Evolutionary conservation across 1,284 basidiomycete genomes (phyloP).

Genomic region (Ceratobasidium theobromae): DNA sequence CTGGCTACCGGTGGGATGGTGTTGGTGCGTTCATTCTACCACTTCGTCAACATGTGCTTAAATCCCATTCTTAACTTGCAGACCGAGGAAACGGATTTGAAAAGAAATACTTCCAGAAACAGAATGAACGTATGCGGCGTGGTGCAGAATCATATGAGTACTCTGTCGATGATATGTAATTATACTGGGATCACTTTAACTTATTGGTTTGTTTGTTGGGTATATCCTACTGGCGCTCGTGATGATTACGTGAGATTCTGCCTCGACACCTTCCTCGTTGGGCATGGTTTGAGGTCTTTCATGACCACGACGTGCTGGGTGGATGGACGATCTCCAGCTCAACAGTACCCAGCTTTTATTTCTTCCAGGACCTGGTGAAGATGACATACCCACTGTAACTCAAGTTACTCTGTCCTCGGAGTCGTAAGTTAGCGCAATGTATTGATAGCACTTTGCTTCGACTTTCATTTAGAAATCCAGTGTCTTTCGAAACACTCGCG

Average conservation of each 20-base stretch:
- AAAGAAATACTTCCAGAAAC: conserved; percentile 83
- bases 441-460: neutral
- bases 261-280: conserved; percentile 22
- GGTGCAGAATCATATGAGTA: conserved; percentile 75
- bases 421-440: neutral
- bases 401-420: conserved; percentile 27
- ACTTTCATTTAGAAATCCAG: neutral
- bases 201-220: conserved; percentile 12
- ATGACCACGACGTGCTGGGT: conserved; percentile 29
- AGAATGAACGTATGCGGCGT: conserved; percentile 70
- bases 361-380: conserved; percentile 13
- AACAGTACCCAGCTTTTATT: conserved; percentile 24
- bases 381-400: conserved; percentile 9
- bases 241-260: conserved; percentile 8
- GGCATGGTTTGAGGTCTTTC: conserved; percentile 19
- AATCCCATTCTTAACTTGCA: conserved; percentile 42
- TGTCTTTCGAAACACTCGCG: conserved; percentile 10
- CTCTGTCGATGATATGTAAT: conserved; percentile 89
- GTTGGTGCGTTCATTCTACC: conserved; percentile 64
- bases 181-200: neutral
- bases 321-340: conserved; percentile 32
- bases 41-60: neutral
- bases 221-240: too few species aligned
- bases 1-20: conserved; percentile 96
- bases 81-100: conserved; percentile 95